phyloP scores from a whole-genome alignment of 129 eudicot species.

The Lonicera japonica region DNA sequence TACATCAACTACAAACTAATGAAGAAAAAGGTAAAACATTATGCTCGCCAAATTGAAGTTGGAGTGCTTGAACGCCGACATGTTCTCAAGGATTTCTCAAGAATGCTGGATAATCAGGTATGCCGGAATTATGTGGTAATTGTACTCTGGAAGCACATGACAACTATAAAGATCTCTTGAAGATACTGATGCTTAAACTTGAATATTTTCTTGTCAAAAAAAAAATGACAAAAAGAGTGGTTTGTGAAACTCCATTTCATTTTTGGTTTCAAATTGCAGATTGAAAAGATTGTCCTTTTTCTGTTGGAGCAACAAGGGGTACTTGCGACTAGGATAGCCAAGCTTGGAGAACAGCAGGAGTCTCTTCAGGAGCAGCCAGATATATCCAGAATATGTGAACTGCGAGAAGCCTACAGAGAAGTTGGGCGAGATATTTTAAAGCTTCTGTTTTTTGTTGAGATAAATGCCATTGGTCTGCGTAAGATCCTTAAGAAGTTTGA shows the following conservation, averaged over 20 bases:
- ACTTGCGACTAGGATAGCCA: constrained; percentile 67
- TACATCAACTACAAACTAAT: constrained; percentile 86
- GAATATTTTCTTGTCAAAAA: background rate
- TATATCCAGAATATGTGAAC: constrained; percentile 53
- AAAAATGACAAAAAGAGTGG: no score
- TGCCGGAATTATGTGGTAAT: no score
- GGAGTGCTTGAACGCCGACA: constrained; percentile 63
- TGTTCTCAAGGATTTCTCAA: constrained; percentile 89
- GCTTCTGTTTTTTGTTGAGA: constrained; percentile 74
- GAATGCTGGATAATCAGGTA: constrained; percentile 85
- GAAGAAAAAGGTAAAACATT: constrained; percentile 83
- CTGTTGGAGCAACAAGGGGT: constrained; percentile 92
- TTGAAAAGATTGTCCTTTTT: constrained; percentile 85
- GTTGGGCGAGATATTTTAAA: constrained; percentile 78
- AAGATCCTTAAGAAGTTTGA: constrained; percentile 97
- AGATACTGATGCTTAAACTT: no score
- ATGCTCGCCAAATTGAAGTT: constrained; percentile 57
- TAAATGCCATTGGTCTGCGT: constrained; percentile 82
- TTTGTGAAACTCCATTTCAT: background rate
- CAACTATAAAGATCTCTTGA: no score
- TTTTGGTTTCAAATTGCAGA: constrained; percentile 36
- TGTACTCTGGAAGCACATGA: background rate
- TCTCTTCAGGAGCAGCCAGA: constrained; percentile 63
- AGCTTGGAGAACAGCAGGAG: constrained; percentile 58
- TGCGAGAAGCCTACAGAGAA: constrained; percentile 76